Evolutionary conservation across 2,329 filamentous ascomycete species (phyloP).

Genomic region (Clonostachys chloroleuca): DNA sequence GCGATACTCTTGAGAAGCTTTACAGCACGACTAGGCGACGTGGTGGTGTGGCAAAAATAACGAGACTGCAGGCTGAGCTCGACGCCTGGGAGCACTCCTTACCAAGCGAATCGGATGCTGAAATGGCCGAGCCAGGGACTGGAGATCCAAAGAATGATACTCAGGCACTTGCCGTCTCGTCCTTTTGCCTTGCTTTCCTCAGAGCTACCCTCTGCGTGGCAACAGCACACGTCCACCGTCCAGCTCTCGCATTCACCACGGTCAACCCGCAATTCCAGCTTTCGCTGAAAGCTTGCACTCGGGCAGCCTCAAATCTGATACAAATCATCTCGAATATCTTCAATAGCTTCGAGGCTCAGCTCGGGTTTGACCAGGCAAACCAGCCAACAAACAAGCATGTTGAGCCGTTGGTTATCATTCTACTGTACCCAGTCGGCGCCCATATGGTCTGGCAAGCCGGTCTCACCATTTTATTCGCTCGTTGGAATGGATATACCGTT

Average conservation of each 20-base stretch:
- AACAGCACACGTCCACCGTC: conserved; percentile 14
- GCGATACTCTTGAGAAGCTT: conserved; percentile 11
- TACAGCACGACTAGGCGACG: conserved; percentile 15
- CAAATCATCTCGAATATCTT: neutral
- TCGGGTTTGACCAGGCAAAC: neutral
- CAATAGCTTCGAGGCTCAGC: neutral
- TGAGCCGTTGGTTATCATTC: conserved; percentile 1
- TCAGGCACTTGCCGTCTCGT: neutral
- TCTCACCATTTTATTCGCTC: conserved; percentile 12
- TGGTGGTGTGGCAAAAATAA: conserved; percentile 14
- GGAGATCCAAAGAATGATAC: too few species aligned
- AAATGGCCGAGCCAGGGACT: neutral
- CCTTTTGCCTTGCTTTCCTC: conserved; percentile 4
- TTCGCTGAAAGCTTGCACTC: conserved; percentile 9
- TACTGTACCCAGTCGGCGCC: conserved; percentile 14
- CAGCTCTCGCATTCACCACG: conserved; percentile 13
- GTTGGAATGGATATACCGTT: conserved; percentile 11
- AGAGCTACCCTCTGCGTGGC: conserved; percentile 9
- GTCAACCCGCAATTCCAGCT: neutral
- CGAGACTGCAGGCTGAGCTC: conserved; percentile 12
- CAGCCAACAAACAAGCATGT: neutral
- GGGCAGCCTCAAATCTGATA: conserved; percentile 7
- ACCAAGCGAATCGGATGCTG: conserved; percentile 2
- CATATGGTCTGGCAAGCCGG: conserved; percentile 18
- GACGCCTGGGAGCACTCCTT: conserved; percentile 11